Percentiles rank a stretch among this genome's conserved stretches.
Evolutionary conservation across 1,284 basidiomycete species (phyloP).

Genomic region (Trichosporon sp.): DNA sequence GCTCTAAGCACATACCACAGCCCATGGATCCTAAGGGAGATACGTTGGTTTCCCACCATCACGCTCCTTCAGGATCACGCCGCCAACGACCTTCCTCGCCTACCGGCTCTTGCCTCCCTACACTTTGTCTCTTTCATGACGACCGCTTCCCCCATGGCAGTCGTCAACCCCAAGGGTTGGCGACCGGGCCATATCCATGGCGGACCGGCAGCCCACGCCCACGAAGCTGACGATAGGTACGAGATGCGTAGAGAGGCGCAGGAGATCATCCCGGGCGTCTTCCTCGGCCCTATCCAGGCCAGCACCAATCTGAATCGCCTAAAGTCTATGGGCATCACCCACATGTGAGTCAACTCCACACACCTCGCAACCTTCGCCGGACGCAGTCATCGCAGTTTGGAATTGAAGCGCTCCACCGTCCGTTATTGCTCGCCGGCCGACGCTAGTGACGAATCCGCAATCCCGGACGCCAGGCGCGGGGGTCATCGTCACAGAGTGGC

Average conservation of each 20-base stretch:
- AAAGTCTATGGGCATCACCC: slow-evolving; percentile 64
- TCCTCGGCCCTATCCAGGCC: slow-evolving; percentile 81
- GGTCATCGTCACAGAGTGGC: neutral
- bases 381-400: too few species aligned
- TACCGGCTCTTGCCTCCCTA: neutral
- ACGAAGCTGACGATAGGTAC: slow-evolving; percentile 57
- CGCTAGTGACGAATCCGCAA: neutral
- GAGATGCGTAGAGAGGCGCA: slow-evolving; percentile 93
- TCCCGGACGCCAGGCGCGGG: neutral
- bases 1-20: neutral
- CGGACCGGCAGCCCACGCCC: neutral
- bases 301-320: slow-evolving; percentile 72
- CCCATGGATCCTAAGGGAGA: neutral
- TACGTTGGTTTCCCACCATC: slow-evolving; percentile 3
- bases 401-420: neutral
- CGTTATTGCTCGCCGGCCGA: neutral
- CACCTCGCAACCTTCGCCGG: neutral
- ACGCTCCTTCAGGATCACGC: neutral
- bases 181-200: neutral
- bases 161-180: neutral
- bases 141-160: neutral
- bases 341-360: slow-evolving; percentile 62
- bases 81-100: neutral
- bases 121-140: neutral
- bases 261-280: slow-evolving; percentile 77